Conservation (phyloP, 208 protist species). For the Leishmania arabica region DNA sequence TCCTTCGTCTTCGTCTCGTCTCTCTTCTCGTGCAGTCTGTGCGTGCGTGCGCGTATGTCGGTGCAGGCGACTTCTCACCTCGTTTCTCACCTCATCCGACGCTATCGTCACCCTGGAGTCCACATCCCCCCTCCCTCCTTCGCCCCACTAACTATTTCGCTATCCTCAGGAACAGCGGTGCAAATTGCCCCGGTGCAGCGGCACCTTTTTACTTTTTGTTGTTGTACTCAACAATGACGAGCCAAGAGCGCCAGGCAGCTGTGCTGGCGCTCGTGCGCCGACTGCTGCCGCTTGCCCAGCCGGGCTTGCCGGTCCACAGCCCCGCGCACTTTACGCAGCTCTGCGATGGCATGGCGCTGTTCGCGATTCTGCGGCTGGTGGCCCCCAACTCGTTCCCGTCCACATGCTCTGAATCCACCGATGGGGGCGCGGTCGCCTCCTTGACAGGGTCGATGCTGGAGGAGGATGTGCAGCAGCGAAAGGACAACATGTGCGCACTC, state of each 20-base stretch:
- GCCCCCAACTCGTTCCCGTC: conserved; percentile 40
- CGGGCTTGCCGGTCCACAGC: conserved; percentile 5
- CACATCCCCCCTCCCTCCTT: neutral
- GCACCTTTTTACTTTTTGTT: neutral
- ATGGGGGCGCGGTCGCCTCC: conserved; percentile 4
- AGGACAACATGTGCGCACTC: conserved; percentile 48
- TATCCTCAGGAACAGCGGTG: neutral
- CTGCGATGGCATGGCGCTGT: conserved; percentile 42
- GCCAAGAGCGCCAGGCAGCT: conserved; percentile 20
- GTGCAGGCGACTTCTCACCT: neutral
- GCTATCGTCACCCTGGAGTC: neutral
- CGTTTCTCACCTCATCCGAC: neutral
- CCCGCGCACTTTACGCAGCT: conserved; percentile 39
- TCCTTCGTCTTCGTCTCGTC: neutral
- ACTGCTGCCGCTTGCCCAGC: conserved; percentile 19
- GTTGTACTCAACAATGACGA: conserved; percentile 2
- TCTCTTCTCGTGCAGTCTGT: neutral
- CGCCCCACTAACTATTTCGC: neutral
- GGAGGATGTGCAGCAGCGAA: conserved; percentile 20
- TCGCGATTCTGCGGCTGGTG: conserved; percentile 42
- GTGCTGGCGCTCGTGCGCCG: conserved; percentile 29
- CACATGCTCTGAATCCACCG: conserved; percentile 22
- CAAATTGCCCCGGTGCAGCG: neutral
- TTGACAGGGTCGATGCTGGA: conserved; percentile 10
- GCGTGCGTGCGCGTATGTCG: neutral